Conservation (phyloP, 1,139 yeast species). For the Arxiozyma telluris region DNA sequence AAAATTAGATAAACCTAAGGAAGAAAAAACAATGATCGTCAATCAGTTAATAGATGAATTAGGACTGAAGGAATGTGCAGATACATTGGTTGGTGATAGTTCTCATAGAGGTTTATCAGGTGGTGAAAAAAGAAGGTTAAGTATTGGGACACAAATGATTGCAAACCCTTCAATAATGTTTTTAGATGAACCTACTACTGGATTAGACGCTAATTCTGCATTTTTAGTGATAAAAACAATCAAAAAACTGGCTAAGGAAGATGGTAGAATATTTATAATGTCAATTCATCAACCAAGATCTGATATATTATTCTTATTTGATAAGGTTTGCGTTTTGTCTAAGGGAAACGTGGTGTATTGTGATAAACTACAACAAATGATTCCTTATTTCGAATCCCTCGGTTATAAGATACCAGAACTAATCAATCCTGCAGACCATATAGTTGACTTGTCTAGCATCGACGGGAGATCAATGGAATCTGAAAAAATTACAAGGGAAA, state of each 20-base stretch:
- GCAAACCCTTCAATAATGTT: slow-evolving; percentile 70
- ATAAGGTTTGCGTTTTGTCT: slow-evolving; percentile 61
- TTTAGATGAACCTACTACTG: slow-evolving; percentile 86
- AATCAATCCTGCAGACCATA: slow-evolving; percentile 53
- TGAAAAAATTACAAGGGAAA: slow-evolving; percentile 30
- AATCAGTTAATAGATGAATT: slow-evolving; percentile 50
- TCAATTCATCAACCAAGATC: slow-evolving; percentile 83
- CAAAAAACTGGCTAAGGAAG: slow-evolving; percentile 44
- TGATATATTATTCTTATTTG: slow-evolving; percentile 63
- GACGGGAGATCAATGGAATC: slow-evolving; percentile 44
- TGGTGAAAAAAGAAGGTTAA: slow-evolving; percentile 73
- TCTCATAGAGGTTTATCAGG: slow-evolving; percentile 55
- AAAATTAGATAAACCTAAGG: slow-evolving; percentile 40
- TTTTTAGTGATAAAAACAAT: slow-evolving; percentile 55
- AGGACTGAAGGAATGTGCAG: slow-evolving; percentile 53
- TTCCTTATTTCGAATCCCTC: slow-evolving; percentile 43
- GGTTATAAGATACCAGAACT: slow-evolving; percentile 41
- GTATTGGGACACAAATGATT: slow-evolving; percentile 69
- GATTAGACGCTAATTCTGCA: slow-evolving; percentile 74
- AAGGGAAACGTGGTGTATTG: slow-evolving; percentile 53
- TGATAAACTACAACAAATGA: slow-evolving; percentile 42
- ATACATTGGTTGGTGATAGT: slow-evolving; percentile 45
- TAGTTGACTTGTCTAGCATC: slow-evolving; percentile 62
- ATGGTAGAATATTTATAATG: slow-evolving; percentile 63
- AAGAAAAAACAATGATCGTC: slow-evolving; percentile 43